A percentile compares a stretch with the other conserved stretches of the same genome.
Evolutionary conservation across 2,329 filamentous ascomycete species (phyloP).

Genomic region (Cladosporium oxysporum): DNA sequence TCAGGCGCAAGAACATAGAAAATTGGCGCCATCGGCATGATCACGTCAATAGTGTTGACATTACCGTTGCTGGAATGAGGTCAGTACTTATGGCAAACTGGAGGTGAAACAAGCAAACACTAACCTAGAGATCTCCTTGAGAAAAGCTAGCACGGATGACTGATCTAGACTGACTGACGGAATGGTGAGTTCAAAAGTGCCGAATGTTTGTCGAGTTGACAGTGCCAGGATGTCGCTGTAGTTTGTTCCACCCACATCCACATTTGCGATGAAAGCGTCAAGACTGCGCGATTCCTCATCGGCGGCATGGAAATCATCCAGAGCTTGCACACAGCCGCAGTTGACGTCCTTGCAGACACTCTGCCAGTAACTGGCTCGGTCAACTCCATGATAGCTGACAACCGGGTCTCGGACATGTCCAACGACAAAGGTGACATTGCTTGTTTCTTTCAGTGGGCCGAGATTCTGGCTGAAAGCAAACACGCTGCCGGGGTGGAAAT

Average conservation of each 20-base stretch:
- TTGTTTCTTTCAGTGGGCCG: conserved; percentile 32
- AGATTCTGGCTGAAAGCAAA: conserved; percentile 45
- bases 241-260: conserved; percentile 29
- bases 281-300: conserved; percentile 36
- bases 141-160: conserved; percentile 41
- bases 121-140: conserved; percentile 54
- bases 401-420: conserved; percentile 44
- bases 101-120: conserved; percentile 32
- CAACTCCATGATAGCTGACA: conserved; percentile 45
- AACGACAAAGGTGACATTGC: conserved; percentile 45
- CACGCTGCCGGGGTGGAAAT: conserved; percentile 31
- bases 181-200: conserved; percentile 52
- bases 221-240: conserved; percentile 44
- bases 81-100: background rate
- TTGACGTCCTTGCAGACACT: conserved; percentile 38
- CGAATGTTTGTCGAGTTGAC: conserved; percentile 54
- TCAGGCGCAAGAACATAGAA: conserved; percentile 45
- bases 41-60: conserved; percentile 37
- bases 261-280: conserved; percentile 26
- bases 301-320: conserved; percentile 44
- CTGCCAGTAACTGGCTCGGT: conserved; percentile 45
- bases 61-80: conserved; percentile 39
- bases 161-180: conserved; percentile 47
- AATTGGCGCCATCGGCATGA: conserved; percentile 36
- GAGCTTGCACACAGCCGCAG: conserved; percentile 42